Conservation (phyloP, 148 eudicot species). For the Suaeda aralocaspica region DNA sequence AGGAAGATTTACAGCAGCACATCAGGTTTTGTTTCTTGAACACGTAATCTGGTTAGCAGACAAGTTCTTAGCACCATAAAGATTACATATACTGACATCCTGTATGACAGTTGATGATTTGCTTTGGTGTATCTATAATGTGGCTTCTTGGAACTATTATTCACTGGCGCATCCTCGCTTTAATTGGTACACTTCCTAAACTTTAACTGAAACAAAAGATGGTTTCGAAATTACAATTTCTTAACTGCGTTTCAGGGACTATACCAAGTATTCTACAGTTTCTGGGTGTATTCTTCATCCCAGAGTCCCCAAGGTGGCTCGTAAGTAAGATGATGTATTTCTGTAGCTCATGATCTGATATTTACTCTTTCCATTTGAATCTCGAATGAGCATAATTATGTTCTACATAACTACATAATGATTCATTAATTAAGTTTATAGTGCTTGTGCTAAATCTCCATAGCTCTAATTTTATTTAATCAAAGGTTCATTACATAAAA, state of each 20-base stretch:
- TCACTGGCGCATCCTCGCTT: conserved; percentile 56
- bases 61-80: background rate
- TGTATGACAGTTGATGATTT: conserved; percentile 59
- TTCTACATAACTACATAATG: background rate
- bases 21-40: conserved; percentile 49
- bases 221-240: background rate
- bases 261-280: conserved; percentile 57
- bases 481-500: background rate
- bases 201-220: background rate
- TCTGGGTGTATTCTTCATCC: conserved; percentile 58
- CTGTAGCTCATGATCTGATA: background rate
- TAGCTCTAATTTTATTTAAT: background rate
- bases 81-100: conserved; percentile 13
- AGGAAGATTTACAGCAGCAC: conserved; percentile 64
- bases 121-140: conserved; percentile 57
- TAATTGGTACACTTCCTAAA: conserved; percentile 36
- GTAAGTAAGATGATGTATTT: conserved; percentile 37
- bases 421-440: background rate
- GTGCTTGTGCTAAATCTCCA: background rate
- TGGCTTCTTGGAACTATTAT: conserved; percentile 51
- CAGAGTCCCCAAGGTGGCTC: conserved; percentile 82
- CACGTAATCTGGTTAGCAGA: background rate
- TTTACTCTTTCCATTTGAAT: too few relatives aligned
- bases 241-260: conserved; percentile 39
- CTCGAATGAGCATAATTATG: background rate